Evolutionary conservation across 176 grass and related monocot species (phyloP), one percentile per base, ranked within the genome.

Genomic region (Oryza nivara): DNA sequence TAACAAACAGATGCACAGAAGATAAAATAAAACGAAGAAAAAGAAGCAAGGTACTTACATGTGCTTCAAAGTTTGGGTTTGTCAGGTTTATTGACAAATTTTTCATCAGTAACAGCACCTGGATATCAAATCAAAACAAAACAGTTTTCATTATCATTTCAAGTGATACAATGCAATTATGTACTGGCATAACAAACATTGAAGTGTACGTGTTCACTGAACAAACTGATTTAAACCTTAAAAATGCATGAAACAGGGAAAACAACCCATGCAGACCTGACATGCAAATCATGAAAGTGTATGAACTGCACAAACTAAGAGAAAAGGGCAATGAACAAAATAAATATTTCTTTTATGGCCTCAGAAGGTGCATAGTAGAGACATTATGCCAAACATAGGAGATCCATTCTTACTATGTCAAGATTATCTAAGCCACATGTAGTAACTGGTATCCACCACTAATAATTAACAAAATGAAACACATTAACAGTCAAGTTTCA

Each of bases 91-190:
- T 48, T 2, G 93, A 92, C 46, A 98, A 46, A 69, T 98, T 98
- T 75, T 77, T 91, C 96, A 98, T 95, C 78, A 98, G 87, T 52
- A 93, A 58, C 51, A 95, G 28, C 63, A 90, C 95, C 92, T 98
- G 95, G 43, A 91, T 45, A 84, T 76, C 38, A 81, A 80, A 72
- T 12, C 30, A 2, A 32, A 68, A 76, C 65, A 84, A 0, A 88
- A 17, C 14, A 77, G 4, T 25, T 61, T 34, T 38, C 23, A 74
- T n/a, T 77, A 38, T n/a, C 54, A 58, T 58, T n/a, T 7, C 48
- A 30, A 35, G 6, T 65, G 15, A 64, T 54, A 71, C 60, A 72
- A 26, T 41, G 22, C 15, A 49, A 78, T 14, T 10, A 45, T 34
- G 44, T 58, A 58, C 17, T n/a, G 54, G 54, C 6, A 58, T 54